phyloP scores from a whole-genome alignment of 768 basidiomycete species.

The Rhizopogon vulgaris region DNA sequence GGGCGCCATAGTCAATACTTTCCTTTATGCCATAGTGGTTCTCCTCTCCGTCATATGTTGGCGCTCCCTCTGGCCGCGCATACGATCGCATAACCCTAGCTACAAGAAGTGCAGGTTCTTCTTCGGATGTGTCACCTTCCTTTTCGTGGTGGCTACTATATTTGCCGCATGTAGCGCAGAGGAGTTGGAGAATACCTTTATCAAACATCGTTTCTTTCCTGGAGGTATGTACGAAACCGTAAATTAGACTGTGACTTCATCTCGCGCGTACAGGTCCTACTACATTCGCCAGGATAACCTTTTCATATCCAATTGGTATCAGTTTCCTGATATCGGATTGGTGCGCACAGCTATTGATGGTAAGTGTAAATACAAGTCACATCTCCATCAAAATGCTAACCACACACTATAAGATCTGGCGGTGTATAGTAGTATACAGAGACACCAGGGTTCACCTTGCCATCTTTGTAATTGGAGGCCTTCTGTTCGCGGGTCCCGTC shows the following conservation, averaged over 20 bases:
- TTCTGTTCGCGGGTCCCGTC: slow-evolving; percentile 20
- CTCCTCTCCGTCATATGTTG: slow-evolving; percentile 20
- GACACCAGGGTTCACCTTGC: slow-evolving; percentile 16
- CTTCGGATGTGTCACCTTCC: slow-evolving; percentile 21
- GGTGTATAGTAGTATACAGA: slow-evolving; percentile 26
- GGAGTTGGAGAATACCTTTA: slow-evolving; percentile 25
- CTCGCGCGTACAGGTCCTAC: slow-evolving; percentile 14
- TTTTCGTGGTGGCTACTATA: slow-evolving; percentile 24
- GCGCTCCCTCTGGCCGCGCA: slow-evolving; percentile 20
- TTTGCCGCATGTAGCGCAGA: slow-evolving; percentile 17
- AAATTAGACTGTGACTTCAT: neutral
- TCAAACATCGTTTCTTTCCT: slow-evolving; percentile 25
- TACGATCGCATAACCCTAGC: slow-evolving; percentile 6
- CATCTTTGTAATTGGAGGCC: slow-evolving; percentile 11
- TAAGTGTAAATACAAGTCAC: slow-evolving; percentile 3
- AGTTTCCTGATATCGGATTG: slow-evolving; percentile 26
- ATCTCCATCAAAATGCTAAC: neutral
- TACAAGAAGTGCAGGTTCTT: slow-evolving; percentile 20
- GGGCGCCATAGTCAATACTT: slow-evolving; percentile 21
- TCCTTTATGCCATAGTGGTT: slow-evolving; percentile 23
- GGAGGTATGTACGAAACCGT: slow-evolving; percentile 16
- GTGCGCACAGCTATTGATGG: slow-evolving; percentile 26
- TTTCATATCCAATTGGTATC: slow-evolving; percentile 21
- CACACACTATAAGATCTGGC: slow-evolving; percentile 19
- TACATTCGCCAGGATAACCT: slow-evolving; percentile 16